These are phyloP conservation scores for Pseudonitzschia pungens DNA, from an alignment of 108 stramenopile species.

Conservation along the genomic window DNA sequence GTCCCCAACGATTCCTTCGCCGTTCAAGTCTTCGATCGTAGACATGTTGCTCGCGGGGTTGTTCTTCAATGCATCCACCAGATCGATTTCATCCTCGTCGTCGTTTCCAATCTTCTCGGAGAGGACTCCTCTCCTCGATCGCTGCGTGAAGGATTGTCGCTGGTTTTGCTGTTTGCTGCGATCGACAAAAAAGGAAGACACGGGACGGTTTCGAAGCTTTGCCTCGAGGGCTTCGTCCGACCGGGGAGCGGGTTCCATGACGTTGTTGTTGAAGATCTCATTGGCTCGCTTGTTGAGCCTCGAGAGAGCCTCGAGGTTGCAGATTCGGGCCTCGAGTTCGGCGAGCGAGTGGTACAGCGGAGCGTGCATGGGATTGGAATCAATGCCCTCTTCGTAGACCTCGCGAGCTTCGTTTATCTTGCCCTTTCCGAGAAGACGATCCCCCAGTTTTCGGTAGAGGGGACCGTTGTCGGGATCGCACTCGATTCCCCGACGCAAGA, in stretches of 20 bases:
- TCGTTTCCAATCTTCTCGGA: conserved; percentile 64
- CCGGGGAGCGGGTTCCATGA: conserved; percentile 44
- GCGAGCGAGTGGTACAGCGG: conserved; percentile 86
- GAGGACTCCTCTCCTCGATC: conserved; percentile 36
- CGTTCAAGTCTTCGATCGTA: conserved; percentile 24
- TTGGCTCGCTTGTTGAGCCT: conserved; percentile 71
- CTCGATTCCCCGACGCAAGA: conserved; percentile 77
- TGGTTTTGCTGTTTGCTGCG: background rate
- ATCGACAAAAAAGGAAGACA: conserved; percentile 7
- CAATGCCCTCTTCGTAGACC: conserved; percentile 74
- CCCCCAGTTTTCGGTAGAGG: conserved; percentile 67
- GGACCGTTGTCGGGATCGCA: conserved; percentile 64
- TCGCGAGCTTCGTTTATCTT: conserved; percentile 67
- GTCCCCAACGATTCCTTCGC: conserved; percentile 16
- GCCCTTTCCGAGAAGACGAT: conserved; percentile 52
- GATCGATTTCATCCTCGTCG: conserved; percentile 19
- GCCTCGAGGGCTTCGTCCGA: conserved; percentile 32
- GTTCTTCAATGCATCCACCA: background rate
- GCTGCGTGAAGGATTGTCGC: conserved; percentile 34
- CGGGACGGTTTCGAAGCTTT: conserved; percentile 2
- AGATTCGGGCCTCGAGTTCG: conserved; percentile 81
- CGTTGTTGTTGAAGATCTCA: conserved; percentile 67
- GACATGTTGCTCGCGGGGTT: conserved; percentile 1
- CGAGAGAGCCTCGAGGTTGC: conserved; percentile 80
- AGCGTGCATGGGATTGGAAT: conserved; percentile 75